Evolutionary conservation across 1,284 basidiomycete genomes (phyloP).

Genomic region (Naganishia liquefaciens): DNA sequence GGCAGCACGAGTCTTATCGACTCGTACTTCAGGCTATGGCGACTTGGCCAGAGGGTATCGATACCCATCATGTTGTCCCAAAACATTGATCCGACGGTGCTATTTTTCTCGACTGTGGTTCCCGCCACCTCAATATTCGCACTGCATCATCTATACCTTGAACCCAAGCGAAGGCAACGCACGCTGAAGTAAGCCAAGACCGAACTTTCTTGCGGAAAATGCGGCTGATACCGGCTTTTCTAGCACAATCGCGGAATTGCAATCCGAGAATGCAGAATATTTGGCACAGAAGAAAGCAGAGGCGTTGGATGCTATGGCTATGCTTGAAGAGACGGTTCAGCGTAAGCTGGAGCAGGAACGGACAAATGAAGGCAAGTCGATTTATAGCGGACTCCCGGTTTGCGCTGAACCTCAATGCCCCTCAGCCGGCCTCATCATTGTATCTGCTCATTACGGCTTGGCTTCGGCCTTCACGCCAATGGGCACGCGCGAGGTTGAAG

Average conservation of each 20-base stretch:
- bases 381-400: not conserved
- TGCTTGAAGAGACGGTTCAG: conserved; percentile 55
- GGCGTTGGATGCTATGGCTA: conserved; percentile 59
- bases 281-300: conserved; percentile 62
- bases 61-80: conserved; percentile 62
- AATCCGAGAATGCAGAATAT: conserved; percentile 63
- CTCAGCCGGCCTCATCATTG: conserved; percentile 66
- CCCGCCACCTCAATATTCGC: conserved; percentile 60
- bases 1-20: not conserved
- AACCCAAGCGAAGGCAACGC: conserved; percentile 59
- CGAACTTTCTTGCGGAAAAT: not conserved
- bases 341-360: conserved; percentile 54
- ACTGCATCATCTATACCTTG: conserved; percentile 62
- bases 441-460: conserved; percentile 68
- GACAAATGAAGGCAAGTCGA: conserved; percentile 47
- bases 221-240: not conserved
- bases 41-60: conserved; percentile 60
- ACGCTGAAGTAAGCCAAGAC: conserved; percentile 56
- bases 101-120: conserved; percentile 58
- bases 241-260: conserved; percentile 56
- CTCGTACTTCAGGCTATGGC: conserved; percentile 40
- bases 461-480: conserved; percentile 52
- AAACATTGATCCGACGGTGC: conserved; percentile 57
- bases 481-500: conserved; percentile 57
- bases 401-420: not conserved